A percentile compares a stretch with the other conserved stretches of the same genome.
Evolutionary conservation across 2,329 filamentous ascomycete genomes (phyloP).

Genomic region (Fusarium protoensiforme): DNA sequence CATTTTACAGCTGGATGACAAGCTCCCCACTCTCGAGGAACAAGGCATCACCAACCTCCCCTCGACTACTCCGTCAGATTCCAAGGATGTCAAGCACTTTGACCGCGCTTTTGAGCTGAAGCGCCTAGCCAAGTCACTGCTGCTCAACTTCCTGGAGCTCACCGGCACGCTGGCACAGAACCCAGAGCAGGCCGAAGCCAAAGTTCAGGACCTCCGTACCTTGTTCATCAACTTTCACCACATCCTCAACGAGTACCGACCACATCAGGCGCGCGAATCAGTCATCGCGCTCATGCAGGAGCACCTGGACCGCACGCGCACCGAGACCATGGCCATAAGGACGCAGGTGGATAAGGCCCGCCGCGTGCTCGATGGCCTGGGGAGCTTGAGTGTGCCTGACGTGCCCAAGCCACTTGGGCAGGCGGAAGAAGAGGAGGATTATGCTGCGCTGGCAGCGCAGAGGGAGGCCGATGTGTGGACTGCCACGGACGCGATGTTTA

Average conservation of each 20-base stretch:
- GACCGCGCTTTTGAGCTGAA: slow-evolving; percentile 77
- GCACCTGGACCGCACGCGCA: slow-evolving; percentile 76
- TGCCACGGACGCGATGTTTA: slow-evolving; percentile 54
- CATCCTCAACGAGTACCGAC: slow-evolving; percentile 92
- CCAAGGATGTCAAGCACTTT: slow-evolving; percentile 65
- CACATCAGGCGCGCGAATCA: slow-evolving; percentile 90
- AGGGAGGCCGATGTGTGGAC: slow-evolving; percentile 55
- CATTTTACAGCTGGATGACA: slow-evolving; percentile 63
- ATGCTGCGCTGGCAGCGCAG: slow-evolving; percentile 29
- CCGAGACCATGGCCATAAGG: slow-evolving; percentile 77
- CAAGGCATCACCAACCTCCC: slow-evolving; percentile 76
- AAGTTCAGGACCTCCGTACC: slow-evolving; percentile 81
- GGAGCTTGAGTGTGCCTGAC: slow-evolving; percentile 56
- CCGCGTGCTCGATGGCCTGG: slow-evolving; percentile 76
- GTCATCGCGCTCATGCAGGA: slow-evolving; percentile 90
- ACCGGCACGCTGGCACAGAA: slow-evolving; percentile 60
- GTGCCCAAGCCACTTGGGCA: slow-evolving; percentile 32
- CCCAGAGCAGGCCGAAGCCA: slow-evolving; percentile 68
- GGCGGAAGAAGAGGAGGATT: slow-evolving; percentile 30
- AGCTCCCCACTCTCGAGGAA: slow-evolving; percentile 74
- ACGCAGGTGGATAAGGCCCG: slow-evolving; percentile 78
- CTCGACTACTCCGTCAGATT: slow-evolving; percentile 51
- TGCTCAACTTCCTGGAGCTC: slow-evolving; percentile 91
- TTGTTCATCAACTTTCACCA: slow-evolving; percentile 93
- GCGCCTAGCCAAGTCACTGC: slow-evolving; percentile 82